These are phyloP conservation scores for Salix dunnii DNA, from an alignment of 345 rosid genomes.

Conservation along the genomic window DNA sequence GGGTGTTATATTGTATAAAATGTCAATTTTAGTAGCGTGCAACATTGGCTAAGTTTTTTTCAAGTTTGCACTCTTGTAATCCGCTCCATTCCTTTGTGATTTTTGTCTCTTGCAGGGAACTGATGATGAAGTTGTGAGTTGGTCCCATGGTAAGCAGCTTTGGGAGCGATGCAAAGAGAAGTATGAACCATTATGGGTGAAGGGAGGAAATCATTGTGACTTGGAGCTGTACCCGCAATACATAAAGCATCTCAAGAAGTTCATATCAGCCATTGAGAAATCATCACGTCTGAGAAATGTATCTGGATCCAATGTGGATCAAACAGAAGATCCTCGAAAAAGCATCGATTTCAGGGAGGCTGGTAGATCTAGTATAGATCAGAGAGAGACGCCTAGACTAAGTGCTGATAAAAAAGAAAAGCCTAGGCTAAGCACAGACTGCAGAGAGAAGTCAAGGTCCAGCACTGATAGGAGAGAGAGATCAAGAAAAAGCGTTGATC, in stretches of 20 bases:
- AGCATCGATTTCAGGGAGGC: constrained; percentile 65
- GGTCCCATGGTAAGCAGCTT: constrained; percentile 85
- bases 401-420: constrained; percentile 58
- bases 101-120: constrained; percentile 59
- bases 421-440: constrained; percentile 53
- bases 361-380: constrained; percentile 32
- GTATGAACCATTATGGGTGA: constrained; percentile 86
- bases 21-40: not conserved
- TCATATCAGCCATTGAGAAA: constrained; percentile 69
- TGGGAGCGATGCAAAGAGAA: constrained; percentile 85
- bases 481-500: constrained; percentile 16
- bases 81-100: not conserved
- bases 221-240: constrained; percentile 81
- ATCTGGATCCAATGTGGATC: constrained; percentile 36
- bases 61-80: not conserved
- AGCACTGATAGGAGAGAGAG: constrained; percentile 50
- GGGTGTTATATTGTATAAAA: not conserved
- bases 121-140: constrained; percentile 83
- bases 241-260: constrained; percentile 81
- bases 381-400: constrained; percentile 23
- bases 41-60: not conserved
- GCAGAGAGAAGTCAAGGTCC: constrained; percentile 50
- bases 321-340: constrained; percentile 42
- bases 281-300: constrained; percentile 36
- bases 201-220: constrained; percentile 91